Percentiles rank a stretch among this genome's conserved stretches.
Evolutionary conservation across 495 filamentous ascomycete genomes (phyloP).

Genomic region (Talaromyces wortmannii): DNA sequence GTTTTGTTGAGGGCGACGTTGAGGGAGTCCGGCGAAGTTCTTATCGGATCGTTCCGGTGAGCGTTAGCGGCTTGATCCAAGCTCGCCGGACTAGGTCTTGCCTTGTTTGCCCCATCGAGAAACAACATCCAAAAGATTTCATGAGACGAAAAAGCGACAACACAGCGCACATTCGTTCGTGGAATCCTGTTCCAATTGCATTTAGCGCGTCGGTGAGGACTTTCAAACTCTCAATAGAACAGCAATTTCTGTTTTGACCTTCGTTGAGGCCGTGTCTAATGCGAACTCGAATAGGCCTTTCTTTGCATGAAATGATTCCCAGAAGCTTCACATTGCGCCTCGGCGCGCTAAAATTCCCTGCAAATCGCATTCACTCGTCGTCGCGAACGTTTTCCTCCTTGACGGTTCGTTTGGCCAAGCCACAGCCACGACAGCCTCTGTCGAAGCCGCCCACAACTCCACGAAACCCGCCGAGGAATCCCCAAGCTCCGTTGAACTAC

Average conservation of each 20-base stretch:
- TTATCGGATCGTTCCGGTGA: constrained; percentile 1
- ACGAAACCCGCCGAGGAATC: background rate
- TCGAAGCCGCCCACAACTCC: background rate
- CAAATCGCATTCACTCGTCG: background rate
- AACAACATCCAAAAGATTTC: too few relatives aligned
- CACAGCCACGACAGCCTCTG: background rate
- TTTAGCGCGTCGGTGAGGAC: too few relatives aligned
- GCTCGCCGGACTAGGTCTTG: background rate
- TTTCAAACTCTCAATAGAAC: too few relatives aligned
- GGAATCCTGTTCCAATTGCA: too few relatives aligned
- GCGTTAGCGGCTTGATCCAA: constrained; percentile 2
- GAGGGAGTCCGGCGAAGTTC: background rate
- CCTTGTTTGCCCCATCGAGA: too few relatives aligned
- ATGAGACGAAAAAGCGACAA: too few relatives aligned
- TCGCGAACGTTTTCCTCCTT: background rate
- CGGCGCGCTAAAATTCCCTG: constrained; percentile 19
- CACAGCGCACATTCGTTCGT: too few relatives aligned
- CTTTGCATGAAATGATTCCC: constrained; percentile 13
- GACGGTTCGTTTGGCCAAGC: too few relatives aligned
- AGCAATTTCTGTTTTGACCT: background rate
- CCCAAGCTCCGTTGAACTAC: constrained; percentile 4
- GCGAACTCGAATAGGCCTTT: background rate
- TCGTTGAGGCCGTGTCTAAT: background rate
- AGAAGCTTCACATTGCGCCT: constrained; percentile 19
- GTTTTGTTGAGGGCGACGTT: constrained; percentile 1